Conservation (phyloP, 176 grass and related monocot genomes). For the Eleusine indica region DNA sequence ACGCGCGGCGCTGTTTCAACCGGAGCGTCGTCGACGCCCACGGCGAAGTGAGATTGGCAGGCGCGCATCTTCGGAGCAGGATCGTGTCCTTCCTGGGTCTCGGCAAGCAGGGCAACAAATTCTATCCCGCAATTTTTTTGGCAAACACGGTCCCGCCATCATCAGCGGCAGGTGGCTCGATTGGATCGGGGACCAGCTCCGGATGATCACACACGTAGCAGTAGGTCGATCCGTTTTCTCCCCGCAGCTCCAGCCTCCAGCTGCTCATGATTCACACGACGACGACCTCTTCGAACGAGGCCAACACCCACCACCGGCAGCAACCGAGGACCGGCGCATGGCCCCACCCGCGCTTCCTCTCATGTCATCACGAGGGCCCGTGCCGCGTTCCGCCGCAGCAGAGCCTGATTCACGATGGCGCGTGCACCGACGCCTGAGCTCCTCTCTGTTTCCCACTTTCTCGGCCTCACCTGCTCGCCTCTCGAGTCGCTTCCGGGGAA, state of each 20-base stretch:
- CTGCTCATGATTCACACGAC: slow-evolving; percentile 15
- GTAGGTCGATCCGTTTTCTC: not conserved
- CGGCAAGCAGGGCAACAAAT: no score
- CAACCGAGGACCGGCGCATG: not conserved
- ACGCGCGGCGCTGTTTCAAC: not conserved
- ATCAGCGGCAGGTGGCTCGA: slow-evolving; percentile 7
- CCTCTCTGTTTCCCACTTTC: not conserved
- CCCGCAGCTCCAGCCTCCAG: not conserved
- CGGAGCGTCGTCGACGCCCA: not conserved
- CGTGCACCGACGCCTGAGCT: not conserved
- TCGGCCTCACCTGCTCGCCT: not conserved
- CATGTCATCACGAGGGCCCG: not conserved
- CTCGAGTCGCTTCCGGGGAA: not conserved
- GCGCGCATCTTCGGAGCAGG: not conserved
- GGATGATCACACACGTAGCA: not conserved
- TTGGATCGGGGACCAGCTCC: slow-evolving; percentile 28
- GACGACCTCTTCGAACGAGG: slow-evolving; percentile 24
- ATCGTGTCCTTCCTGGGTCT: no score
- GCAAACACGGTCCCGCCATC: not conserved
- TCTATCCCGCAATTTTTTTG: no score
- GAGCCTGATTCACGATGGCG: not conserved
- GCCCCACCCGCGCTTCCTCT: not conserved
- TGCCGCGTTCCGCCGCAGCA: not conserved
- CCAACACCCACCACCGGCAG: not conserved
- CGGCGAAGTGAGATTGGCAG: not conserved